Percentiles rank a stretch among this genome's conserved stretches.
phyloP scores from a whole-genome alignment of 768 basidiomycete species.

The Tubosaeta sp. region DNA sequence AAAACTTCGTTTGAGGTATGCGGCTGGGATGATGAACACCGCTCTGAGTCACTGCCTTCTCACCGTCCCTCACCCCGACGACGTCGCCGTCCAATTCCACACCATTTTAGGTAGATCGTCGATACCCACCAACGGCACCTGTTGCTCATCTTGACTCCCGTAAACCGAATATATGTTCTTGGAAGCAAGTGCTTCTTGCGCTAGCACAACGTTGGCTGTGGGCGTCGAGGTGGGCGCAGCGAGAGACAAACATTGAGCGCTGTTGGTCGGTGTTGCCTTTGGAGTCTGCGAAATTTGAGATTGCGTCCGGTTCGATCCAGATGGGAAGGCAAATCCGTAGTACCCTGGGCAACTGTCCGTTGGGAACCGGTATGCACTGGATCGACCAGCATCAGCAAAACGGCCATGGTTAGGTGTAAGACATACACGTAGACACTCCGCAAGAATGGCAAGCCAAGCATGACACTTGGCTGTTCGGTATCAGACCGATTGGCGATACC shows the following conservation, averaged over 20 bases:
- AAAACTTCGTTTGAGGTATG: neutral
- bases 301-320: constrained; percentile 25
- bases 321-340: constrained; percentile 30
- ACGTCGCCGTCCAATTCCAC: constrained; percentile 20
- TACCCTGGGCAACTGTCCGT: constrained; percentile 27
- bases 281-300: constrained; percentile 28
- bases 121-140: constrained; percentile 10
- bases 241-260: constrained; percentile 23
- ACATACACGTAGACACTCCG: constrained; percentile 31
- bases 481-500: constrained; percentile 15
- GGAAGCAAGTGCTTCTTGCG: constrained; percentile 6
- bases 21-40: neutral
- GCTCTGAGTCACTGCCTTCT: neutral
- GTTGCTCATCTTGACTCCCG: constrained; percentile 1
- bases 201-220: constrained; percentile 11
- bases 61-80: neutral
- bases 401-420: neutral
- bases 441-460: constrained; percentile 27
- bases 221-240: constrained; percentile 28
- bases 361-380: constrained; percentile 31
- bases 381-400: neutral
- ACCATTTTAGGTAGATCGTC: constrained; percentile 14
- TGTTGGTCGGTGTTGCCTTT: constrained; percentile 23
- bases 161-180: constrained; percentile 14
- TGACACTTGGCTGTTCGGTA: constrained; percentile 11